Percentiles rank a stretch among this genome's conserved stretches.
Conservation (phyloP, 371 early-diverging fungal genomes). For the Mortierella sp. region DNA sequence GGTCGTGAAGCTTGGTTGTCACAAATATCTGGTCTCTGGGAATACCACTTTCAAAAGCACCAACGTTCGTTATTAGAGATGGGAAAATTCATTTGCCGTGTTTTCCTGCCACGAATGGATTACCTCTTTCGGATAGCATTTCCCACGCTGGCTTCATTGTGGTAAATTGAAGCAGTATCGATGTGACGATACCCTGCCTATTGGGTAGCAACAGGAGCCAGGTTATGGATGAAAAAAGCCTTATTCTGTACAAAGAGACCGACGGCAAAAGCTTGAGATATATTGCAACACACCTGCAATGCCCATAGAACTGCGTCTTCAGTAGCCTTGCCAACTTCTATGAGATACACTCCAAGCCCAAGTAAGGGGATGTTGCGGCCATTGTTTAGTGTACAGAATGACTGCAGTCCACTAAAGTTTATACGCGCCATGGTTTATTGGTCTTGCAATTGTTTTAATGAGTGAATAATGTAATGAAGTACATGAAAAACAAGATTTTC, state of each 20-base stretch:
- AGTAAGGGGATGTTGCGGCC: constrained; percentile 43
- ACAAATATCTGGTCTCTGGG: constrained; percentile 78
- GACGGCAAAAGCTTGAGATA: background rate
- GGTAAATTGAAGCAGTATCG: constrained; percentile 62
- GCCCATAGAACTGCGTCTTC: constrained; percentile 63
- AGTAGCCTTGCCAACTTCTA: constrained; percentile 55
- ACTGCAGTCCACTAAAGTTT: constrained; percentile 42
- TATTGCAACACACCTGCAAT: constrained; percentile 43
- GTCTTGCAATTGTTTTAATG: background rate
- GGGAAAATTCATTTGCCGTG: background rate
- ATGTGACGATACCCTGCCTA: constrained; percentile 68
- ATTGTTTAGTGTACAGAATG: constrained; percentile 40
- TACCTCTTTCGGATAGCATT: constrained; percentile 63
- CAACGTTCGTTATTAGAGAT: background rate
- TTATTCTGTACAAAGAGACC: background rate
- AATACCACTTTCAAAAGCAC: constrained; percentile 50
- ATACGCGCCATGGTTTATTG: constrained; percentile 30
- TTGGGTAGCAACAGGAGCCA: background rate
- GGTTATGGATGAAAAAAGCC: background rate
- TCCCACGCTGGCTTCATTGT: constrained; percentile 64
- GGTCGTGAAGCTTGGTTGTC: constrained; percentile 77
- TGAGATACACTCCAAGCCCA: constrained; percentile 62
- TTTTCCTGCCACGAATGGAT: background rate
- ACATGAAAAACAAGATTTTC: no score
- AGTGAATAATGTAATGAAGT: background rate